Percentiles rank a stretch among this genome's conserved stretches.
phyloP scores from a whole-genome alignment of 2,329 filamentous ascomycete genomes.

The Nothophaeocryptopus gaeumannii region DNA sequence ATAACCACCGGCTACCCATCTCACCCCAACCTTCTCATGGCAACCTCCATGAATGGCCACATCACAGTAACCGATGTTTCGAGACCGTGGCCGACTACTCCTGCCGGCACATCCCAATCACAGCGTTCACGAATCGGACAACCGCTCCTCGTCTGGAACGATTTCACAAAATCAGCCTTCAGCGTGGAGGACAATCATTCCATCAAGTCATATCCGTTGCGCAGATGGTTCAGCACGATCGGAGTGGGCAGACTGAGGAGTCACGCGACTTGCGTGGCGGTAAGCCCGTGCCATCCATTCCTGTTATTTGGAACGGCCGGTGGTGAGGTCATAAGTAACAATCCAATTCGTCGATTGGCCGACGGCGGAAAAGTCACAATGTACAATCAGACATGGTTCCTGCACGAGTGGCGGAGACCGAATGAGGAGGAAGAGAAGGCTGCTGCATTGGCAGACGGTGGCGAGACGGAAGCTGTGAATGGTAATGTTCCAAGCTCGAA shows the following conservation, averaged over 20 bases:
- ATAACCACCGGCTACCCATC: slow-evolving; percentile 54
- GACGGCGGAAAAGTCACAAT: slow-evolving; percentile 48
- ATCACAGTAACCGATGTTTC: slow-evolving; percentile 55
- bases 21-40: slow-evolving; percentile 51
- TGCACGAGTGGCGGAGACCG: slow-evolving; percentile 53
- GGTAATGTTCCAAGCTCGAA: too few species aligned
- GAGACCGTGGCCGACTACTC: slow-evolving; percentile 44
- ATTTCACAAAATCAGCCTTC: slow-evolving; percentile 54
- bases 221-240: slow-evolving; percentile 51
- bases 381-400: slow-evolving; percentile 57
- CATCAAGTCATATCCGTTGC: slow-evolving; percentile 48
- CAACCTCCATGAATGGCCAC: slow-evolving; percentile 55
- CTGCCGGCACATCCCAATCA: slow-evolving; percentile 44
- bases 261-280: slow-evolving; percentile 43
- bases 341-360: slow-evolving; percentile 51
- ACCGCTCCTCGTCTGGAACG: slow-evolving; percentile 52
- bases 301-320: slow-evolving; percentile 52
- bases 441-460: not conserved
- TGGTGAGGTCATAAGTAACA: slow-evolving; percentile 52
- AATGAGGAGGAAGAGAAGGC: slow-evolving; percentile 18
- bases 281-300: slow-evolving; percentile 55
- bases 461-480: not conserved
- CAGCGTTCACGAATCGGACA: slow-evolving; percentile 52
- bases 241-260: slow-evolving; percentile 37
- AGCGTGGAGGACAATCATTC: slow-evolving; percentile 55